Base-by-base conservation (phyloP, 139 green algal species). In the Pleodorina starrii region DNA sequence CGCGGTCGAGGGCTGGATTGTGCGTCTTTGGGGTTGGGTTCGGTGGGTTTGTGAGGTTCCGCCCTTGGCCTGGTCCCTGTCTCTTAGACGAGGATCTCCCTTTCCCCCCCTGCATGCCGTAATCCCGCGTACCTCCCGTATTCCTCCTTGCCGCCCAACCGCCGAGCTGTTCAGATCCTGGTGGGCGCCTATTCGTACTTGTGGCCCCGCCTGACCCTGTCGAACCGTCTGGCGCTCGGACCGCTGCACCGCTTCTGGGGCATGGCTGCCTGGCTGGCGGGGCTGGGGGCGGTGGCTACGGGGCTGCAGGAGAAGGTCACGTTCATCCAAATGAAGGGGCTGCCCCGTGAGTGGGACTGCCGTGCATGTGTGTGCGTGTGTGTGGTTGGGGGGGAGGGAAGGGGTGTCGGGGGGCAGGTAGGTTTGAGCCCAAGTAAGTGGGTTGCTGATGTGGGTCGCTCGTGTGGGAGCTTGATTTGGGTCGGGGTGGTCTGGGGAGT, bases 221-320 rank as follows among this genome's bases (percentile, higher is more conserved):
- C 81, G 1, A 21, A 73, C n/a, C 87, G 87, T 1, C 32, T 89
- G 54, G 90, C 87, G 19, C 44, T 93, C 25, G 90, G 87, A 0
- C 90, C 90, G 29, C 25, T 91, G 44, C 92, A 94, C 72, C 82
- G 71, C 10, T 91, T 92, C 57, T 21, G 42, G 9, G 92, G 92
- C 4, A 85, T 51, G 19, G 72, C 77, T 0, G 76, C 85, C 36
- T 94, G 90, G 88, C 42, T 91, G 35, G 60, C 77, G 75, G 92
- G 87, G 10, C 79, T 94, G 57, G 87, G 84, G 7, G 85, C 92
- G n/a, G 88, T 93, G 27, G 84, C 88, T 40, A 88, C 60, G 1
- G 90, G 90, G 25, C 35, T 93, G 48, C 90, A 93, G 51, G 90
- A 93, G 90, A 93, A 93, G 81, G 44, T 63, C 7, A 90, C 86